Evolutionary conservation across 2,329 filamentous ascomycete genomes (phyloP), one percentile per base, ranked within the genome.

Genomic region (Calonectria pseudoreteaudii): DNA sequence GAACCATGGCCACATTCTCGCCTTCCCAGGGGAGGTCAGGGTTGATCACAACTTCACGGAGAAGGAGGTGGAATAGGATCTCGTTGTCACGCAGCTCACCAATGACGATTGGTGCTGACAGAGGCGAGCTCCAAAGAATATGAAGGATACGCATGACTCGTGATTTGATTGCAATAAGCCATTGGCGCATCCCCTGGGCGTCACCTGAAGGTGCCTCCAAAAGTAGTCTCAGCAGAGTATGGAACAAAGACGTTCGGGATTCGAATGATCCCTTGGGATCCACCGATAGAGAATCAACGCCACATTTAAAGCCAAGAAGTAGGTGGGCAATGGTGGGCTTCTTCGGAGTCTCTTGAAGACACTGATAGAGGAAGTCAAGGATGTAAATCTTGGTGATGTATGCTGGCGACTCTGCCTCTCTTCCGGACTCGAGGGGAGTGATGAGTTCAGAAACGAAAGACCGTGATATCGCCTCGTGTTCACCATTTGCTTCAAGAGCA

Each of bases 281-380:
- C 38, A 97, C 86, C 30, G 91, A 91, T 3, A 98, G 87, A 13
- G 90, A 90, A 75, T 92, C 93, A 44, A 93, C 91, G 53, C 92
- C 91, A 80, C 95, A 97, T 70, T 90, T 90, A 83, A 99, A 98
- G 0, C 97, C 97, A 7, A 99, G 91, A 2, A 99, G 87, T 58
- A 98, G 89, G 83, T 99, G 97, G 0, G 96, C 97, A 77, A 99
- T 93, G 2, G 94, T 97, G 6, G 97, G 96, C 78, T 93, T 91
- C 78, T 93, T 91, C 1, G 94, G 93, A 31, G 93, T 93, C 41
- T 93, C 92, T 68, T 91, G 90, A 3, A 99, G 88, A 81, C 95
- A 98, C 69, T 92, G 91, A 78, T 94, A 94, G 47, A 99, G 86
- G 80, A 99, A 96, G 76, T 96, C 93, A 8, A 99, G 89, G 28